Base-by-base conservation (phyloP, 2,329 filamentous ascomycete species). In the Diaporthe aspalathi region DNA sequence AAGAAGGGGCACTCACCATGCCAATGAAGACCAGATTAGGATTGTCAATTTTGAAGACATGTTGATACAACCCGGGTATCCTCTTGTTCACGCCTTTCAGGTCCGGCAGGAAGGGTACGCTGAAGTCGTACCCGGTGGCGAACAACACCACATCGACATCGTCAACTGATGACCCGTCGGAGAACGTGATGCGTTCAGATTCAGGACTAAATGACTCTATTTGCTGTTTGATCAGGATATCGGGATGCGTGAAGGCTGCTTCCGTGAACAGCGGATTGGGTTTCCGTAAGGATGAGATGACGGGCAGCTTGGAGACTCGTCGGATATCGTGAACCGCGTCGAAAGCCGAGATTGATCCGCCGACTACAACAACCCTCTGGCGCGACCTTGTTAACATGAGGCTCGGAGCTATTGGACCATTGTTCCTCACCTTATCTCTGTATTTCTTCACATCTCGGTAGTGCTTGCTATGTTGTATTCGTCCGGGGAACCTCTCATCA, bases 61-160 rank as follows among this genome's bases (percentile, higher is more conserved):
- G 80, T 72, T 81, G 80, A 70, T 80, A 82, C 6, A 81, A 78
- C 0, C 79, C 79, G 0, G 79, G 78, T 8, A 82, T 73, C 22
- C 80, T 74, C 1, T 72, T 84, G 70, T 86, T 85, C 22, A 82
- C 78, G 27, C 85, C 79, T 45, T 83, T 80, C 0, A 89, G 80
- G 1, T 84, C 74, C 0, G 84, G 84, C 14, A 89, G 75, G 75
- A 87, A 90, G 0, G 87, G 88, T 0, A 90, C 77, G 3, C 86
- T 87, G 84, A 88, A 90, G 0, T 84, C 84, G 74, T 89, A 90
- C 0, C 89, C 89, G 0, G 89, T 91, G 5, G 86, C 88, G 68
- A 90, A 89, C 60, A 91, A 85, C 43, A 91, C 82, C 62, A 86
- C 77, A 74, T 91, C 88, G 8, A 90, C 84, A 7, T 85, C 80